phyloP scores from a whole-genome alignment of 2,329 filamentous ascomycete genomes.

The Huntiella omanensis region DNA sequence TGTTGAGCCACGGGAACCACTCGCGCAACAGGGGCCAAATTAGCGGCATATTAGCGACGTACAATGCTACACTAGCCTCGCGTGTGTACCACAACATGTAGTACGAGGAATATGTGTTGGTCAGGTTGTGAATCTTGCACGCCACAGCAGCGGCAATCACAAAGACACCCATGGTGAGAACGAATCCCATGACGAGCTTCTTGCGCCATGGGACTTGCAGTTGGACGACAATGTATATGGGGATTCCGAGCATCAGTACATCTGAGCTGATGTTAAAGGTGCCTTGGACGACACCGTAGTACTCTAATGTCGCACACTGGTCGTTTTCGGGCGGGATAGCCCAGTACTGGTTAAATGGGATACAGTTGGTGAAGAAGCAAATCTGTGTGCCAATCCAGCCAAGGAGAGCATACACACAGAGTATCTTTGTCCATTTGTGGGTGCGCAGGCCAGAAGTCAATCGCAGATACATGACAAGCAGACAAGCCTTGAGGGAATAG shows the following conservation, averaged over 20 bases:
- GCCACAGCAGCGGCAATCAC: conserved; percentile 31
- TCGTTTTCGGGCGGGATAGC: conserved; percentile 30
- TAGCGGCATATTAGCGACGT: conserved; percentile 24
- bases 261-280: conserved; percentile 42
- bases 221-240: conserved; percentile 32
- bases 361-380: conserved; percentile 30
- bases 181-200: conserved; percentile 30
- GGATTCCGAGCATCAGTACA: conserved; percentile 37
- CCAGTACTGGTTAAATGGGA: conserved; percentile 38
- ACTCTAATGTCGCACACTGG: conserved; percentile 36
- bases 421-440: conserved; percentile 27
- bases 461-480: conserved; percentile 31
- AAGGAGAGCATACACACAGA: conserved; percentile 27
- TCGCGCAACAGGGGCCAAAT: conserved; percentile 25
- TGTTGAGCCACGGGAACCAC: conserved; percentile 13
- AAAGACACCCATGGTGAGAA: conserved; percentile 28
- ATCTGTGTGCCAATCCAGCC: conserved; percentile 33
- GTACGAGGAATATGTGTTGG: conserved; percentile 19
- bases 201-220: conserved; percentile 30
- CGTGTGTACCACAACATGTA: conserved; percentile 29
- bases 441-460: conserved; percentile 26
- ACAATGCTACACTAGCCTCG: conserved; percentile 26
- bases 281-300: conserved; percentile 40
- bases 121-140: conserved; percentile 25
- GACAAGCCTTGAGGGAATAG: conserved; percentile 36